phyloP scores from a whole-genome alignment of 192 early-diverging fungal species.

The Coemansia sp. region DNA sequence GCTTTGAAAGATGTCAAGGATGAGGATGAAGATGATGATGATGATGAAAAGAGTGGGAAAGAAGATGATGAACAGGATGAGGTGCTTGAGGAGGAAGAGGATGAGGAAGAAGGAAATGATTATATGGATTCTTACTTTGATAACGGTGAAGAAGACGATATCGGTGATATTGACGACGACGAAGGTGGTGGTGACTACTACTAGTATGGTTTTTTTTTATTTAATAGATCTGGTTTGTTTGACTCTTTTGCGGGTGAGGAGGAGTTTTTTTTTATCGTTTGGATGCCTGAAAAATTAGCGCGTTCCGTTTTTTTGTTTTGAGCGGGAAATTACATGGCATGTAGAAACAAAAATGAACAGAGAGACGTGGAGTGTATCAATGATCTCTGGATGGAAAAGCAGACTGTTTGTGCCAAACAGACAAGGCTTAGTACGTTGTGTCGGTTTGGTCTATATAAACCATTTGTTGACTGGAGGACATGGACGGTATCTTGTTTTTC shows the following conservation, averaged over 20 bases:
- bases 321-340: not conserved
- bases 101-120: conserved; percentile 51
- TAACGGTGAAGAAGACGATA: conserved; percentile 54
- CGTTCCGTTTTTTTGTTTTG: not conserved
- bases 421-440: too few species aligned
- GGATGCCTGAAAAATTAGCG: conserved; percentile 1
- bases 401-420: too few species aligned
- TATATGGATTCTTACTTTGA: conserved; percentile 57
- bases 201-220: not conserved
- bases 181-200: conserved; percentile 49
- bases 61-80: conserved; percentile 28
- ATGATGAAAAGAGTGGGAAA: conserved; percentile 20
- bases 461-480: too few species aligned
- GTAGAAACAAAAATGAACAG: too few species aligned
- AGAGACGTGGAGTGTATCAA: too few species aligned
- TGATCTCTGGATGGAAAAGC: too few species aligned
- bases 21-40: conserved; percentile 28
- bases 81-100: conserved; percentile 29
- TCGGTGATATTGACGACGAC: conserved; percentile 53
- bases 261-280: too few species aligned
- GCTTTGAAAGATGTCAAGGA: conserved; percentile 34
- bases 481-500: too few species aligned
- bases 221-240: too few species aligned
- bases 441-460: too few species aligned
- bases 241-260: not conserved